A percentile compares a stretch with the other conserved stretches of the same genome.
Evolutionary conservation across 2,329 filamentous ascomycete genomes (phyloP).

Genomic region (Hypomyces rosellus): DNA sequence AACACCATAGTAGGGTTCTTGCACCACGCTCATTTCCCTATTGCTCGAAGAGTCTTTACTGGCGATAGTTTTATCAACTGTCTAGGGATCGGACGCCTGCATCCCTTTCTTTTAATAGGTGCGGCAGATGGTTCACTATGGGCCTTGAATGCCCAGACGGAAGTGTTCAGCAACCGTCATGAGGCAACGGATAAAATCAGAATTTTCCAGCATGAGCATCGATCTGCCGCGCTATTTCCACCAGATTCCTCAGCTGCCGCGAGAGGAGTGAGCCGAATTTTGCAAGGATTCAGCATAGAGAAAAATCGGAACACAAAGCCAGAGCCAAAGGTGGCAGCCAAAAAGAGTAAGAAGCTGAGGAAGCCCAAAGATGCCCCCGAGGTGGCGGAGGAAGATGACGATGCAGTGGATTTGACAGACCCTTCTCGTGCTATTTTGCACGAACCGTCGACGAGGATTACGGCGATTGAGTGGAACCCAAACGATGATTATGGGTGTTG

Average conservation of each 20-base stretch:
- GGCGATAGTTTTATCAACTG: slow-evolving; percentile 45
- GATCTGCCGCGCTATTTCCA: slow-evolving; percentile 27
- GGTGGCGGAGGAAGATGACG: slow-evolving; percentile 27
- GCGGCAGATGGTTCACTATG: slow-evolving; percentile 49
- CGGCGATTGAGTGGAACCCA: slow-evolving; percentile 61
- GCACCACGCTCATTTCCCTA: slow-evolving; percentile 46
- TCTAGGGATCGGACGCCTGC: slow-evolving; percentile 42
- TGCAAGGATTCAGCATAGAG: slow-evolving; percentile 46
- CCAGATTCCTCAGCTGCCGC: slow-evolving; percentile 21
- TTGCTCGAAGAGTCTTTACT: slow-evolving; percentile 46
- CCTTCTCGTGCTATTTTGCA: slow-evolving; percentile 45
- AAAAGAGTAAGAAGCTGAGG: slow-evolving; percentile 30
- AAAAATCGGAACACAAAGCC: slow-evolving; percentile 41
- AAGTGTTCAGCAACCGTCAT: slow-evolving; percentile 29
- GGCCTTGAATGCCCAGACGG: slow-evolving; percentile 34
- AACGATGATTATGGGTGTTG: slow-evolving; percentile 60
- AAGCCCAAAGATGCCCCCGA: slow-evolving; percentile 29
- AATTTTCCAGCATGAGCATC: slow-evolving; percentile 50
- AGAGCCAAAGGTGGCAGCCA: slow-evolving; percentile 32
- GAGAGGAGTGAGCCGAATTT: slow-evolving; percentile 45
- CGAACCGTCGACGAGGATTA: slow-evolving; percentile 58
- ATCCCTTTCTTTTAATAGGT: slow-evolving; percentile 50
- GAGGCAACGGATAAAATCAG: slow-evolving; percentile 29
- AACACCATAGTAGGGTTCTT: slow-evolving; percentile 49
- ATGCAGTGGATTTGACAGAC: slow-evolving; percentile 25